A percentile compares a stretch with the other conserved stretches of the same genome.
Conservation (phyloP, 306 rosid species). For the Dryas drummondii region DNA sequence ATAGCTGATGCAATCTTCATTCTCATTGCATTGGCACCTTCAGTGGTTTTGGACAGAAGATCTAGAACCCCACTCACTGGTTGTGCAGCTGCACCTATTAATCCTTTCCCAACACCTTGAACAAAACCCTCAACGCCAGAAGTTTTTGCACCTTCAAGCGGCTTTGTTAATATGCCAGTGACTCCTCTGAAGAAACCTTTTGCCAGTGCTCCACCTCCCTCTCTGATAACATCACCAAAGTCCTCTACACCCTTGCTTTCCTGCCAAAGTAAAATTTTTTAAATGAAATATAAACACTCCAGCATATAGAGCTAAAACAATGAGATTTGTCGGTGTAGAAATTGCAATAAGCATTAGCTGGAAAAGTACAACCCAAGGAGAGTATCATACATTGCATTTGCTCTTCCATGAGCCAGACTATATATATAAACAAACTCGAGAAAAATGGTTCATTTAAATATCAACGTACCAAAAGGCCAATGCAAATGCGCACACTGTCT, state of each 20-base stretch:
- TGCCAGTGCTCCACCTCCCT: slow-evolving; percentile 98
- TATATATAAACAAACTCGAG: neutral
- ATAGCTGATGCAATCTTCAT: slow-evolving; percentile 94
- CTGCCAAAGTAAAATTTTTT: slow-evolving; percentile 37
- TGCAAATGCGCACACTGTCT: neutral
- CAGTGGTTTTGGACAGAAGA: slow-evolving; percentile 94
- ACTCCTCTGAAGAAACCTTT: slow-evolving; percentile 98
- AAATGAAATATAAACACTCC: slow-evolving; percentile 11
- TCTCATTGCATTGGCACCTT: slow-evolving; percentile 99
- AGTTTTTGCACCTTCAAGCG: slow-evolving; percentile 95
- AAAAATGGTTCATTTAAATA: neutral
- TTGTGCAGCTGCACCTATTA: slow-evolving; percentile 98
- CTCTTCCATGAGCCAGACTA: neutral
- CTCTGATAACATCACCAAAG: slow-evolving; percentile 91
- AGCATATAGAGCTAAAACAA: slow-evolving; percentile 6
- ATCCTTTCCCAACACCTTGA: slow-evolving; percentile 99
- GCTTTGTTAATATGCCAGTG: slow-evolving; percentile 95
- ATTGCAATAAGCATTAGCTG: neutral
- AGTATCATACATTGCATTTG: neutral
- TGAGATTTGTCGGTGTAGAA: neutral
- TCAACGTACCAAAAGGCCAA: neutral
- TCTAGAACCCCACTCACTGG: slow-evolving; percentile 98
- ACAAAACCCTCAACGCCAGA: slow-evolving; percentile 99
- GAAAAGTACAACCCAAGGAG: neutral
- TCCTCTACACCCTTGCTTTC: slow-evolving; percentile 95